Conservation (phyloP, 2,329 filamentous ascomycete genomes). For the Fusarium sp. region DNA sequence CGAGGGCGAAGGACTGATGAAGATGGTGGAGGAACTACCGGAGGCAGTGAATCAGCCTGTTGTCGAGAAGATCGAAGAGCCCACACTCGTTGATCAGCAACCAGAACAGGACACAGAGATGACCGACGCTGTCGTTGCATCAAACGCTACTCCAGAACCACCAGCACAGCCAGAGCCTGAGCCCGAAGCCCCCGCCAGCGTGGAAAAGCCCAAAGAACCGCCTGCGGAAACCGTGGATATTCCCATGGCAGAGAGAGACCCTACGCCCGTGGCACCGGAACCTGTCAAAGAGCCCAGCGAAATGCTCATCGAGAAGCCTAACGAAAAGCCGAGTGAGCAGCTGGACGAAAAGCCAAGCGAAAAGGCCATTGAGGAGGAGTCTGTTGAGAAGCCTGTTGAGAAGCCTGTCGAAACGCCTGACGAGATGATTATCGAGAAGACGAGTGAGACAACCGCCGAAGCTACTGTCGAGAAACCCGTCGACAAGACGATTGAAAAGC, state of each 20-base stretch:
- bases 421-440: not conserved
- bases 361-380: not conserved
- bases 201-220: slow-evolving; percentile 13
- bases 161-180: slow-evolving; percentile 8
- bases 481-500: not conserved
- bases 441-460: not conserved
- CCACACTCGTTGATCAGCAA: slow-evolving; percentile 2
- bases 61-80: slow-evolving; percentile 8
- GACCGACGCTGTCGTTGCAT: slow-evolving; percentile 35
- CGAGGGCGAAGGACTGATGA: slow-evolving; percentile 57
- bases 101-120: slow-evolving; percentile 31
- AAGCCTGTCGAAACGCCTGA: not conserved
- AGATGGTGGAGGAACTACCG: slow-evolving; percentile 58
- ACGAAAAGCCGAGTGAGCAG: not conserved
- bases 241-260: not conserved
- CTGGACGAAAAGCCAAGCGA: not conserved
- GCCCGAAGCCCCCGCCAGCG: not conserved
- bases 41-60: slow-evolving; percentile 35
- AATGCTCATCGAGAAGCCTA: not conserved
- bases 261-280: not conserved
- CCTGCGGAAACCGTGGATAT: slow-evolving; percentile 12
- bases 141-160: not conserved
- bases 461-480: not conserved
- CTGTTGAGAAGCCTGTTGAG: not conserved
- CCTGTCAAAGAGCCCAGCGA: not conserved